phyloP scores from a whole-genome alignment of 352 stramenopile species.

The Plasmopara muralis region DNA sequence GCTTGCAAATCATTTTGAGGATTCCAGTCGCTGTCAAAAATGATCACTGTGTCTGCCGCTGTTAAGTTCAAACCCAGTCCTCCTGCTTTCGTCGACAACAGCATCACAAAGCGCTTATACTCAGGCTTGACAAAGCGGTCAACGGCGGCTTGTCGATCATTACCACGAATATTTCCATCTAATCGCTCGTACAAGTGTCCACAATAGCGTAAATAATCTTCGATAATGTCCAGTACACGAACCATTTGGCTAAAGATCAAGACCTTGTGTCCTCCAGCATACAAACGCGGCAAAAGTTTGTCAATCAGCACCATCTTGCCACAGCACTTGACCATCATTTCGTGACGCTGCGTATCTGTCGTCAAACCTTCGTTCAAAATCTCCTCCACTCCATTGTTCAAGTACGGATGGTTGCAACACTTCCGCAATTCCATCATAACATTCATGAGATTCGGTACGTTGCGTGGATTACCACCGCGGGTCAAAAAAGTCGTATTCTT shows the following conservation, averaged over 20 bases:
- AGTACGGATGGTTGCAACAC: conserved; percentile 88
- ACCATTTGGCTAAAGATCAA: conserved; percentile 99
- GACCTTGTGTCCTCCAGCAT: conserved; percentile 95
- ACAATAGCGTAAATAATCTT: conserved; percentile 95
- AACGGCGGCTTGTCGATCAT: conserved; percentile 80
- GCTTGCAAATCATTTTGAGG: conserved; percentile 96
- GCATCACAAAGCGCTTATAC: conserved; percentile 95
- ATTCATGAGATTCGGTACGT: conserved; percentile 88
- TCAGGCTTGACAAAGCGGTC: conserved; percentile 87
- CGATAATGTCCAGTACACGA: conserved; percentile 98
- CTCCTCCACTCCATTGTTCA: conserved; percentile 91
- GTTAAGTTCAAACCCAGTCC: conserved; percentile 91
- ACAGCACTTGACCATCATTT: conserved; percentile 95
- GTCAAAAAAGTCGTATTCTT: conserved; percentile 91
- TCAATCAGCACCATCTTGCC: conserved; percentile 99
- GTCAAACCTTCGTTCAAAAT: conserved; percentile 74
- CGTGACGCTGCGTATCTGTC: conserved; percentile 71
- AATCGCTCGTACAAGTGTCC: conserved; percentile 95
- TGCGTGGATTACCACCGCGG: conserved; percentile 68
- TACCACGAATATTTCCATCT: conserved; percentile 94
- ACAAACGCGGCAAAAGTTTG: conserved; percentile 97
- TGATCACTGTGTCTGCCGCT: conserved; percentile 94
- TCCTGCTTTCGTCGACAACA: conserved; percentile 96
- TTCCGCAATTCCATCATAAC: conserved; percentile 91
- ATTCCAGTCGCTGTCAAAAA: conserved; percentile 99